These are phyloP conservation scores for Psilocybe sp. DNA, from an alignment of 768 basidiomycete species.

Conservation along the genomic window DNA sequence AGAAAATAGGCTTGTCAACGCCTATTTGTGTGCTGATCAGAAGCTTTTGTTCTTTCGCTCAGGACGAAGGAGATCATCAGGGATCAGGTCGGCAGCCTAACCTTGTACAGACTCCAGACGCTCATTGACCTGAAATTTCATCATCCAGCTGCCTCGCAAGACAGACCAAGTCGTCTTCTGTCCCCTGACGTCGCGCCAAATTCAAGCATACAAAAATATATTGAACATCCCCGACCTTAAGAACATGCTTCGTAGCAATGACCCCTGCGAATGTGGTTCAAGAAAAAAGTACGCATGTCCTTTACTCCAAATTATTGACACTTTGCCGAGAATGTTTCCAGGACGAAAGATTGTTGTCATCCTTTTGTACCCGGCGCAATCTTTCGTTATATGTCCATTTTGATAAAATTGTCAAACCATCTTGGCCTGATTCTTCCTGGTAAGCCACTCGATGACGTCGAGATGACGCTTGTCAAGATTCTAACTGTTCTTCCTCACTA, in stretches of 20 bases:
- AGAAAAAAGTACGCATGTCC: conserved; percentile 42
- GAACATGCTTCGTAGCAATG: conserved; percentile 68
- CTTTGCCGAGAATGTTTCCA: conserved; percentile 14
- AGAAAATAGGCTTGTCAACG: neutral
- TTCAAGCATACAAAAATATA: conserved; percentile 69
- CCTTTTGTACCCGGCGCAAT: conserved; percentile 57
- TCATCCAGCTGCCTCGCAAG: conserved; percentile 77
- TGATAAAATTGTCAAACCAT: conserved; percentile 89
- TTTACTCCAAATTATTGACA: neutral
- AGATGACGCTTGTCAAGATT: neutral
- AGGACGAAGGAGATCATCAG: conserved; percentile 79
- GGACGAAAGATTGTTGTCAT: conserved; percentile 42
- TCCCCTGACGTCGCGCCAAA: conserved; percentile 73
- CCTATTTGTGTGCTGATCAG: neutral
- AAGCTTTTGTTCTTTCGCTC: conserved; percentile 8
- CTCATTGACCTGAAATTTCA: conserved; percentile 2
- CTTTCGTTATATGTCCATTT: conserved; percentile 75
- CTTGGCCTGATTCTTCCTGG: conserved; percentile 83
- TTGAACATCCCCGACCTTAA: conserved; percentile 64
- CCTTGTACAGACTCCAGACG: neutral
- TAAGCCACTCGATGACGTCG: conserved; percentile 21
- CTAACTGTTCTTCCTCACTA: conserved; percentile 21
- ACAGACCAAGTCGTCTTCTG: conserved; percentile 92
- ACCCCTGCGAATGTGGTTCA: conserved; percentile 71
- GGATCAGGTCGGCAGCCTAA: conserved; percentile 47